Base-by-base conservation (phyloP, 2,329 filamentous ascomycete genomes). In the Cladosporium sp. region DNA sequence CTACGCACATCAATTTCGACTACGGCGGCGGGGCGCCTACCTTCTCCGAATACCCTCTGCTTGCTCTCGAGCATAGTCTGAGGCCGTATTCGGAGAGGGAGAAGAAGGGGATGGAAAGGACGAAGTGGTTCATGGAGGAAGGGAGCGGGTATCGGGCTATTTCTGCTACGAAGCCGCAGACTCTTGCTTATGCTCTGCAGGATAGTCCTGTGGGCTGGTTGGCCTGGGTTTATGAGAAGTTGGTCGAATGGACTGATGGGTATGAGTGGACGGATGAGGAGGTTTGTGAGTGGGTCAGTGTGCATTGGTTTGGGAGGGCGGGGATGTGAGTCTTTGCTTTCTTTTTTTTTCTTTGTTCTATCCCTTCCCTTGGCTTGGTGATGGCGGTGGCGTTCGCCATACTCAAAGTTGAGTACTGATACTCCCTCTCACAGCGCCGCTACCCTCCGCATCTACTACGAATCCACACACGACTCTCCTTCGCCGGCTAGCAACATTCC, bases 181-280 rank as follows among this genome's bases (percentile, higher is more conserved):
- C 89, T 0, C 67, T 91, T 0, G 85, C 84, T 0, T 89, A 88
- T 64, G 83, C 77, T 0, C 76, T 91, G 3, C 77, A 81, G 0
- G 87, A 91, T 67, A 85, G 81, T 4, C 89, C 89, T 0, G 81
- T 88, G 0, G 86, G 81, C 0, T 74, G 90, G 5, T 75, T 92
- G 1, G 82, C 86, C 0, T 92, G 89, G 89, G 84, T 91, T 36
- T 88, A 88, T 64, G 89, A 92, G 72, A 57, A 57, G 36, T 24
- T 57, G 36, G 36, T 49, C 12, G 54, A 57, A 17, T 57, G 54
- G 54, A 57, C 54, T 19, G 54, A 57, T 15, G 35, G 44, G 4
- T 50, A 57, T 28, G 25, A 35, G n/a, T 57, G 54, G 54, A 57
- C 54, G 25, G 54, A 57, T 15, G 54, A 57, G 36, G 54, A 57